phyloP scores from a whole-genome alignment of 106 monocot species.

The Vanilla planifolia region DNA sequence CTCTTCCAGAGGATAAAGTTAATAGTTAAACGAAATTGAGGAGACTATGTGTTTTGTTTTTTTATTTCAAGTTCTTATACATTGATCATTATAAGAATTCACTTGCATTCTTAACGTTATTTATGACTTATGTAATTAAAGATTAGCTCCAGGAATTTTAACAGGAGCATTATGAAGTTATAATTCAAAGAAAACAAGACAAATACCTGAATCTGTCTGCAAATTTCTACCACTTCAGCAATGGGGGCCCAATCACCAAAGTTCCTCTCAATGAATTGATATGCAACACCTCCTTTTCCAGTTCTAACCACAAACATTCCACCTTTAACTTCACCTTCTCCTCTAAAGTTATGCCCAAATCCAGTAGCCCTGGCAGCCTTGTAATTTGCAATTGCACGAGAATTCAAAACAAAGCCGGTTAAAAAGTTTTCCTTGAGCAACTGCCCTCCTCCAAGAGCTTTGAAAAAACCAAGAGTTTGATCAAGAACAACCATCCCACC shows the following conservation, averaged over 20 bases:
- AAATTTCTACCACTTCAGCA: slow-evolving; percentile 40
- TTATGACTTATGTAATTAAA: no score
- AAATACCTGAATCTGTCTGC: slow-evolving; percentile 14
- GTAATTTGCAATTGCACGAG: slow-evolving; percentile 23
- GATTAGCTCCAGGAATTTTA: no score
- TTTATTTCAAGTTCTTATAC: no score
- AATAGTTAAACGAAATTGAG: no score
- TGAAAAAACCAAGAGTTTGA: slow-evolving; percentile 24
- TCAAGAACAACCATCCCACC: slow-evolving; percentile 37
- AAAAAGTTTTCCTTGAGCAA: slow-evolving; percentile 32
- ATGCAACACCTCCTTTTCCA: slow-evolving; percentile 34
- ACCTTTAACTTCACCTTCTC: slow-evolving; percentile 30
- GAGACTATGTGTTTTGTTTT: no score
- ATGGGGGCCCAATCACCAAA: slow-evolving; percentile 51
- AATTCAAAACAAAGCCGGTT: slow-evolving; percentile 29
- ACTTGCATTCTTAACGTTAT: no score
- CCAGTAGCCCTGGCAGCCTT: slow-evolving; percentile 26
- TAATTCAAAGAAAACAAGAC: background rate
- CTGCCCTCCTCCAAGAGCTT: slow-evolving; percentile 41
- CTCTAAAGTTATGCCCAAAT: slow-evolving; percentile 16
- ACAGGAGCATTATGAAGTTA: no score
- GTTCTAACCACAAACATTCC: slow-evolving; percentile 25
- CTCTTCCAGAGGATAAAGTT: no score
- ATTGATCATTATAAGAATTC: no score
- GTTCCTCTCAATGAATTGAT: slow-evolving; percentile 45